Evolutionary conservation across 106 monocot species (phyloP).

Genomic region (Ottelia alismoides): DNA sequence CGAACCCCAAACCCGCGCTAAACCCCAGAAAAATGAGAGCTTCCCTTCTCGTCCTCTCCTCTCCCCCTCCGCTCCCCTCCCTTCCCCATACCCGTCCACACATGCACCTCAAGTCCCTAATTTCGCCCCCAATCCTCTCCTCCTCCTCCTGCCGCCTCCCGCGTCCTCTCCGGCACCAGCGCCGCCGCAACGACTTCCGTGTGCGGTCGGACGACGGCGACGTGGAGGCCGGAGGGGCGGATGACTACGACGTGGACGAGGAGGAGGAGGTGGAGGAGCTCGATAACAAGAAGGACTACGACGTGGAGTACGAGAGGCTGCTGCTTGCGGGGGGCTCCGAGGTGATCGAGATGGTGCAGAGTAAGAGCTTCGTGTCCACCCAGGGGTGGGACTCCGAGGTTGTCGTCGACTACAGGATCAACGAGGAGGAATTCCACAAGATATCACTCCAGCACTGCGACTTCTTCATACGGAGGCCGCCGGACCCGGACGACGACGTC

Average conservation of each 20-base stretch:
- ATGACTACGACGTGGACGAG: slow-evolving; percentile 57
- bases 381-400: slow-evolving; percentile 68
- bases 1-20: no score
- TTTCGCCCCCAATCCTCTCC: background rate
- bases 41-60: slow-evolving; percentile 1
- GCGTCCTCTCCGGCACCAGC: background rate
- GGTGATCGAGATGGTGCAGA: slow-evolving; percentile 50
- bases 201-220: slow-evolving; percentile 46
- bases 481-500: slow-evolving; percentile 76
- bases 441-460: slow-evolving; percentile 79
- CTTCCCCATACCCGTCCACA: background rate
- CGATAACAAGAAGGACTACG: slow-evolving; percentile 98
- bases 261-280: slow-evolving; percentile 85
- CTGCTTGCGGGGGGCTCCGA: slow-evolving; percentile 19
- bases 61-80: slow-evolving; percentile 5
- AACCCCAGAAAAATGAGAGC: no score
- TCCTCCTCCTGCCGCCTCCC: background rate
- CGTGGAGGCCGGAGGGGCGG: slow-evolving; percentile 36
- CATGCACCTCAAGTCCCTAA: slow-evolving; percentile 4
- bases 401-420: slow-evolving; percentile 79
- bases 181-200: slow-evolving; percentile 20
- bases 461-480: slow-evolving; percentile 86
- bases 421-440: slow-evolving; percentile 98
- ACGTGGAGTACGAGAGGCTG: slow-evolving; percentile 84
- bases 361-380: slow-evolving; percentile 71